Evolutionary conservation across 2,329 filamentous ascomycete genomes (phyloP).

Genomic region (Penicillium nordicum): DNA sequence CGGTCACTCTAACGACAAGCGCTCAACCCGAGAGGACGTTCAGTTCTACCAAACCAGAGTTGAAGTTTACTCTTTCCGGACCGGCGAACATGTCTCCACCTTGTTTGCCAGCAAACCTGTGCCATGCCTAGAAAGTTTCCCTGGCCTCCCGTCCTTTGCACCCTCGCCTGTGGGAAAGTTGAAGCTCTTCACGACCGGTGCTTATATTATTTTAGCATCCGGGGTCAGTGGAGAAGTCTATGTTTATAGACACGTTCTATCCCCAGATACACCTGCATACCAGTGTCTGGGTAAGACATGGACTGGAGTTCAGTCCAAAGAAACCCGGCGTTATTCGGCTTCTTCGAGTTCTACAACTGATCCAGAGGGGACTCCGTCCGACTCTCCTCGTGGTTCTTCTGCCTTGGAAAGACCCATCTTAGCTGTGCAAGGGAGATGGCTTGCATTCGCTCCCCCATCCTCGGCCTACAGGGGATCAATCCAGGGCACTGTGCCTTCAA

Average conservation of each 20-base stretch:
- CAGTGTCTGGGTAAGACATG: slow-evolving; percentile 83
- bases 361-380: slow-evolving; percentile 41
- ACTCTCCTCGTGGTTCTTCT: slow-evolving; percentile 31
- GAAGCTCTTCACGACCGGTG: slow-evolving; percentile 67
- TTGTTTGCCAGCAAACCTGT: slow-evolving; percentile 68
- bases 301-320: slow-evolving; percentile 70
- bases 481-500: slow-evolving; percentile 40
- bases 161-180: slow-evolving; percentile 71
- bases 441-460: slow-evolving; percentile 45
- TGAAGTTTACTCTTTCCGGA: slow-evolving; percentile 80
- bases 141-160: slow-evolving; percentile 62
- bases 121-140: slow-evolving; percentile 55
- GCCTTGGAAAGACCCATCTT: slow-evolving; percentile 40
- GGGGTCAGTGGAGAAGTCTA: slow-evolving; percentile 84
- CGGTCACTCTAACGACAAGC: slow-evolving; percentile 19
- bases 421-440: slow-evolving; percentile 46
- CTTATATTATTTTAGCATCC: slow-evolving; percentile 71
- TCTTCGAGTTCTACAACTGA: slow-evolving; percentile 48
- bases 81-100: slow-evolving; percentile 67
- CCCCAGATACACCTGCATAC: slow-evolving; percentile 39
- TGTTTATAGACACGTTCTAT: slow-evolving; percentile 56
- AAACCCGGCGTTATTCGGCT: slow-evolving; percentile 44
- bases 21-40: slow-evolving; percentile 27
- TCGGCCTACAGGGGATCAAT: slow-evolving; percentile 39
- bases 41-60: slow-evolving; percentile 75